These are phyloP conservation scores for Truncatella angustata DNA, from an alignment of 2,329 filamentous ascomycete species.

Conservation along the genomic window DNA sequence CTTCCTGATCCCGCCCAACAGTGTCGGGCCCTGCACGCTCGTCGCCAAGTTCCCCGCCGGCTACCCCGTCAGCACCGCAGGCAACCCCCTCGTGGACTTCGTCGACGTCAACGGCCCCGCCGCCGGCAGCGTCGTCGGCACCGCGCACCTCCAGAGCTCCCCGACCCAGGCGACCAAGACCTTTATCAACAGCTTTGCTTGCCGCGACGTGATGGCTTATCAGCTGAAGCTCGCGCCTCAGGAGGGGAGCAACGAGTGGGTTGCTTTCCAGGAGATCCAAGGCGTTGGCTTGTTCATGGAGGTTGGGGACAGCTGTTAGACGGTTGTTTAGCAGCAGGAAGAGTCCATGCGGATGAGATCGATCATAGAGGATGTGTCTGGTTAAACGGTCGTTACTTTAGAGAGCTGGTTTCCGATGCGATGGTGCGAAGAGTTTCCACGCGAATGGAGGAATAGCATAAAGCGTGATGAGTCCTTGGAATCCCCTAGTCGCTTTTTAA, in stretches of 20 bases:
- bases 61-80: conserved; percentile 14
- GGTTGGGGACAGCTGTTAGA: conserved; percentile 7
- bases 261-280: conserved; percentile 14
- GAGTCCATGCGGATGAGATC: neutral
- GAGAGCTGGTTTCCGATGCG: neutral
- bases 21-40: conserved; percentile 24
- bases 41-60: conserved; percentile 24
- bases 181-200: conserved; percentile 25
- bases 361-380: neutral
- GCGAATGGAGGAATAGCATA: no score
- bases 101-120: conserved; percentile 20
- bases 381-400: neutral
- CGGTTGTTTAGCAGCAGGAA: neutral
- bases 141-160: conserved; percentile 17
- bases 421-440: no score
- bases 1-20: conserved; percentile 18
- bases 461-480: no score
- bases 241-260: conserved; percentile 30
- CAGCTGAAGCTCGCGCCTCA: conserved; percentile 21
- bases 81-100: conserved; percentile 8
- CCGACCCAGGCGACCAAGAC: conserved; percentile 11
- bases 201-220: conserved; percentile 21
- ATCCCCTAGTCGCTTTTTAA: no score
- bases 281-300: conserved; percentile 18
- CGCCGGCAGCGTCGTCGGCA: conserved; percentile 22